A percentile compares a stretch with the other conserved stretches of the same genome.
Evolutionary conservation across 1,284 basidiomycete genomes (phyloP).

Genomic region (Irpex sp.): DNA sequence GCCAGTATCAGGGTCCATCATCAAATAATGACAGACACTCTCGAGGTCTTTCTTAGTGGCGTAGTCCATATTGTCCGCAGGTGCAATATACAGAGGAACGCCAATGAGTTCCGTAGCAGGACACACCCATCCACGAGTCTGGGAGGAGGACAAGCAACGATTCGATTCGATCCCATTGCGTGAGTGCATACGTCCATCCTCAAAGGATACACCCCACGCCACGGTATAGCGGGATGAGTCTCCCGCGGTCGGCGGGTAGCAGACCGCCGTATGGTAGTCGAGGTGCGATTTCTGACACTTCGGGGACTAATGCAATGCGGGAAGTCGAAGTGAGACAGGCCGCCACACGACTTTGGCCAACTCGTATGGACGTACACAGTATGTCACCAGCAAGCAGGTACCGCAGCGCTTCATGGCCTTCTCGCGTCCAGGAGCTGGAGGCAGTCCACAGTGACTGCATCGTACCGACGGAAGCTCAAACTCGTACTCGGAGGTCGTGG

Average conservation of each 20-base stretch:
- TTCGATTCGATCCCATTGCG: neutral
- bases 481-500: slow-evolving; percentile 5
- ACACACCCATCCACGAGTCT: slow-evolving; percentile 14
- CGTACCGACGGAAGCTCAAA: slow-evolving; percentile 6
- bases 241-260: slow-evolving; percentile 1
- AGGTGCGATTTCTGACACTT: slow-evolving; percentile 11
- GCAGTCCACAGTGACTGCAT: slow-evolving; percentile 12
- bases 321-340: neutral
- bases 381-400: slow-evolving; percentile 10
- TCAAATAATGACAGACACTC: slow-evolving; percentile 15
- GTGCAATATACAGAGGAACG: slow-evolving; percentile 13
- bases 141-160: slow-evolving; percentile 9
- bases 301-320: slow-evolving; percentile 6
- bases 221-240: neutral
- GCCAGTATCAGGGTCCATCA: slow-evolving; percentile 15
- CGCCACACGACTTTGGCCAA: slow-evolving; percentile 1
- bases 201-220: slow-evolving; percentile 12
- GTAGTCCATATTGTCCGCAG: slow-evolving; percentile 8
- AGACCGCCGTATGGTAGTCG: slow-evolving; percentile 10
- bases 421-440: slow-evolving; percentile 2
- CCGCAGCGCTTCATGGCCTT: slow-evolving; percentile 10
- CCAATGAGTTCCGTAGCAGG: slow-evolving; percentile 16
- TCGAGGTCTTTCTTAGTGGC: slow-evolving; percentile 8
- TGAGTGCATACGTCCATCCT: slow-evolving; percentile 10
- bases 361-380: slow-evolving; percentile 7